These are phyloP conservation scores for Rasamsonia emersonii DNA, from an alignment of 2,329 filamentous ascomycete species.

Conservation along the genomic window DNA sequence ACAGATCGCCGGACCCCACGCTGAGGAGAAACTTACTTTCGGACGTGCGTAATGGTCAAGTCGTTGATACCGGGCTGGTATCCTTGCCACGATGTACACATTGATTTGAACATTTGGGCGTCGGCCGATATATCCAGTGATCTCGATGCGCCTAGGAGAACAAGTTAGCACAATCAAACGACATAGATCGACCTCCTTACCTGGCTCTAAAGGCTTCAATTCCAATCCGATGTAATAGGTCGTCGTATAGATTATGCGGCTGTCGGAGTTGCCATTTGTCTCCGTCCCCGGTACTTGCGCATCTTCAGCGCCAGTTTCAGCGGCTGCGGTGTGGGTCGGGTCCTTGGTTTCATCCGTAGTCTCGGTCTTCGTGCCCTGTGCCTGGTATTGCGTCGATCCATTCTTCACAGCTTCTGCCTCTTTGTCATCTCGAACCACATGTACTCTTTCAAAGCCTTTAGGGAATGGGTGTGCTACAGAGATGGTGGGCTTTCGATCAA, in stretches of 20 bases:
- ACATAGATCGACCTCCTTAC: slow-evolving; percentile 42
- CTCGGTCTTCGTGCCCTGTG: slow-evolving; percentile 43
- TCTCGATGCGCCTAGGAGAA: slow-evolving; percentile 33
- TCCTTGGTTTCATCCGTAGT: slow-evolving; percentile 45
- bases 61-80: slow-evolving; percentile 69
- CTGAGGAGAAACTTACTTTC: slow-evolving; percentile 56
- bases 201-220: slow-evolving; percentile 61
- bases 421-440: slow-evolving; percentile 56
- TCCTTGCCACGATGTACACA: slow-evolving; percentile 66
- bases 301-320: slow-evolving; percentile 36
- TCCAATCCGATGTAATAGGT: slow-evolving; percentile 92
- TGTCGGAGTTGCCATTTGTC: slow-evolving; percentile 26
- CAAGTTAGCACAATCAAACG: slow-evolving; percentile 23
- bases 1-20: slow-evolving; percentile 5
- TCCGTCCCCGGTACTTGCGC: slow-evolving; percentile 29
- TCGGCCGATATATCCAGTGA: slow-evolving; percentile 57
- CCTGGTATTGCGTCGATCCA: slow-evolving; percentile 54
- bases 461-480: slow-evolving; percentile 83
- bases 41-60: slow-evolving; percentile 71
- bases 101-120: slow-evolving; percentile 77
- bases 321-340: slow-evolving; percentile 40
- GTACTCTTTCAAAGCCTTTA: slow-evolving; percentile 79
- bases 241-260: slow-evolving; percentile 65
- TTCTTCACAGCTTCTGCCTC: slow-evolving; percentile 55
- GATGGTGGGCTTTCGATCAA: slow-evolving; percentile 74